Evolutionary conservation across 176 grass and related monocot genomes (phyloP), one percentile per base, ranked within the genome.

Genomic region (Juncus inflexus): DNA sequence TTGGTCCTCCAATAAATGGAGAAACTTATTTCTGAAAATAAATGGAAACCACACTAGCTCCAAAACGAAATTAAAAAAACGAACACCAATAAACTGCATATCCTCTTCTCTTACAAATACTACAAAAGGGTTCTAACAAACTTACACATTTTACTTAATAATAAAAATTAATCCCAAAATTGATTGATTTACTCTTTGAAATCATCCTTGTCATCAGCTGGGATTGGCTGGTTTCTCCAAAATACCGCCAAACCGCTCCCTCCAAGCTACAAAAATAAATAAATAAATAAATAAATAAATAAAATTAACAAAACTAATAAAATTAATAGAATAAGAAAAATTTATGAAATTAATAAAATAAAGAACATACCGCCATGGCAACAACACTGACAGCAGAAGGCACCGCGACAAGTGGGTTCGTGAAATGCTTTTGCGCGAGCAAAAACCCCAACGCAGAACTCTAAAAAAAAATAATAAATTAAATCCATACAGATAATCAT

Each of bases 371-470:
- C 28, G 94, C 88, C 94, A 99, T 99, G 77, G 66, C 80, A 52
- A 99, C 88, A 0, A 99, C 94, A 37, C 88, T 99, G 62, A 99
- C 94, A 70, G 94, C 94, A 74, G 94, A 99, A 78, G 94, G 88
- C 83, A 99, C 83, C 15, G 88, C 88, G 67, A 99, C 94, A 51
- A 99, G 88, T 10, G 94, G 88, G 77, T 99, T 89, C 42, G 80
- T 89, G 67, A 99, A 99, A 49, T 99, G 94, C 76, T 92, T 99
- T 77, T 99, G 94, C 39, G 94, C 94, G 43, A 99, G 87, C 76
- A 99, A 81, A 79, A 99, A 99, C 74, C 88, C 88, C 81, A 99
- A 87, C 9, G 88, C 94, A 62, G 94, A 99, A 68, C 88, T 99
- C 94, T 99, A 80, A 7, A 16, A 50, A 63, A 80, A 19, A 70